A percentile compares a stretch with the other conserved stretches of the same genome.
These are phyloP conservation scores for Microbotryum scabiosae DNA, from an alignment of 1,284 basidiomycete genomes.

Conservation along the genomic window DNA sequence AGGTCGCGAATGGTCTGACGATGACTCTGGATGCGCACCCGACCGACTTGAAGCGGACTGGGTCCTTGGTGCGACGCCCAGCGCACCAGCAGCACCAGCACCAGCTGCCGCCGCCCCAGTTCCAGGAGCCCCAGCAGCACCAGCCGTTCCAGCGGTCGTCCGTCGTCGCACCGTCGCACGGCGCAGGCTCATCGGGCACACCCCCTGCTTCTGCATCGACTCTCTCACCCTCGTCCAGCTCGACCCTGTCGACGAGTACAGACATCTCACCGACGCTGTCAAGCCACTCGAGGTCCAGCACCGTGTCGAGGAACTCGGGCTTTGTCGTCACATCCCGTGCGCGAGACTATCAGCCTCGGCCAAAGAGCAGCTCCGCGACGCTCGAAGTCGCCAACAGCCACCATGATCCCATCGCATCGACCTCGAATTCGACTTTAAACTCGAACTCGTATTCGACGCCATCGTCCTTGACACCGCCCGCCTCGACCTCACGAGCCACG, in stretches of 20 bases:
- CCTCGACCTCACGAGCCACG: background rate
- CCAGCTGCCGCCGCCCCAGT: background rate
- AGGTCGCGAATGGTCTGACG: too few species aligned
- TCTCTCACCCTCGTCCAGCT: too few species aligned
- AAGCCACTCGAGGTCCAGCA: background rate
- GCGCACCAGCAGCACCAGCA: too few species aligned
- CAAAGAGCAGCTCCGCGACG: background rate
- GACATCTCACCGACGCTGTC: too few species aligned
- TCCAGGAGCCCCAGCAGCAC: background rate
- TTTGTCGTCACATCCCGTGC: slow-evolving; percentile 3
- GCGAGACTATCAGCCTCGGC: background rate
- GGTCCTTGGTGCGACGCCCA: too few species aligned
- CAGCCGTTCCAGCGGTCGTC: too few species aligned
- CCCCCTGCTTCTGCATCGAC: too few species aligned
- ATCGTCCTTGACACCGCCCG: background rate
- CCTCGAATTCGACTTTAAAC: background rate
- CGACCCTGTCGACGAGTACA: too few species aligned
- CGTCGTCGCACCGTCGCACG: too few species aligned
- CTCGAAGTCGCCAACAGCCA: background rate
- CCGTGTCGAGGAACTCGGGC: background rate
- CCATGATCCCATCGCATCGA: background rate
- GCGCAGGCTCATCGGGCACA: too few species aligned
- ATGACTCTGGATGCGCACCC: too few species aligned
- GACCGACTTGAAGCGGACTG: too few species aligned
- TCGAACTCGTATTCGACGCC: background rate